A percentile compares a stretch with the other conserved stretches of the same genome.
These are phyloP conservation scores for Leccinum subtestaceum DNA, from an alignment of 768 basidiomycete species.

Conservation along the genomic window DNA sequence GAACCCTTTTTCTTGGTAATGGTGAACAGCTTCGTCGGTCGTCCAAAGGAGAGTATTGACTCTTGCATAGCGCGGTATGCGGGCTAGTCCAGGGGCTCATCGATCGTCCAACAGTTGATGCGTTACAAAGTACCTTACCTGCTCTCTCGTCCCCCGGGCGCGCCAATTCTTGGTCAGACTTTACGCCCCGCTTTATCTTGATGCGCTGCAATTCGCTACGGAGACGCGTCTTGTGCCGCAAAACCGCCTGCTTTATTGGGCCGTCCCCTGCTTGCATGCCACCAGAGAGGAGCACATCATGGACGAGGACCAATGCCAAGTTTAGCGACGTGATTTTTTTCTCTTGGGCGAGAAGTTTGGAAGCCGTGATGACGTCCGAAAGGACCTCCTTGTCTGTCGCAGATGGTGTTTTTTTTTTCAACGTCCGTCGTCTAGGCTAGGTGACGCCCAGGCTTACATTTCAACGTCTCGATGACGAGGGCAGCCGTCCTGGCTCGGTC, in stretches of 20 bases:
- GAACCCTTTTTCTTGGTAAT: constrained; percentile 58
- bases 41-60: constrained; percentile 75
- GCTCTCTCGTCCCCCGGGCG: constrained; percentile 58
- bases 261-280: constrained; percentile 92
- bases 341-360: constrained; percentile 73
- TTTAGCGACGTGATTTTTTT: constrained; percentile 70
- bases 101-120: neutral
- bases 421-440: neutral
- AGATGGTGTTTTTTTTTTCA: constrained; percentile 2
- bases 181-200: constrained; percentile 73
- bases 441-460: constrained; percentile 59
- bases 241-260: constrained; percentile 80
- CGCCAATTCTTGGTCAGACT: constrained; percentile 62
- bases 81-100: constrained; percentile 38
- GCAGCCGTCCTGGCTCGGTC: constrained; percentile 77
- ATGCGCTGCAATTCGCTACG: constrained; percentile 81
- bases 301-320: constrained; percentile 82
- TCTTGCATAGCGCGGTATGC: constrained; percentile 81
- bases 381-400: constrained; percentile 74
- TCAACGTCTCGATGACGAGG: constrained; percentile 90
- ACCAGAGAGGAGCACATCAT: constrained; percentile 80
- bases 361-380: constrained; percentile 60
- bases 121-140: constrained; percentile 41
- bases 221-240: constrained; percentile 87
- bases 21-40: constrained; percentile 57